These are phyloP conservation scores for Ascochyta viciae-villosae DNA, from an alignment of 2,329 filamentous ascomycete genomes.

Conservation along the genomic window DNA sequence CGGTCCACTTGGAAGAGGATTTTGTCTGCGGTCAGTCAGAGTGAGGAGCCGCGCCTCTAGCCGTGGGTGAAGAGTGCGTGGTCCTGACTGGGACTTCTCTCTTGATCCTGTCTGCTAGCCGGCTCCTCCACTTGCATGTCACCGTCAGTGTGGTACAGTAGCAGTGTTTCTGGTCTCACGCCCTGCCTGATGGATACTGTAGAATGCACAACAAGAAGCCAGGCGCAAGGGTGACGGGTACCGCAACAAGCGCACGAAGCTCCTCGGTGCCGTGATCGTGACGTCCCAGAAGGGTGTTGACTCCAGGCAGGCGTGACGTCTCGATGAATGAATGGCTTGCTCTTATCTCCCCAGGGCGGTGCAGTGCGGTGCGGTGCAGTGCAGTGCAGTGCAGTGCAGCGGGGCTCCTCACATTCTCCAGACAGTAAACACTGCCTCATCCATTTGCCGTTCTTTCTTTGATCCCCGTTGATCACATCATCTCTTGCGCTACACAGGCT, in stretches of 20 bases:
- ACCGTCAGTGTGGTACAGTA: slow-evolving; percentile 4
- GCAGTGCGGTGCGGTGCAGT: not conserved
- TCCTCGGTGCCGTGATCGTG: slow-evolving; percentile 10
- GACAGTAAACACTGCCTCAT: slow-evolving; percentile 1
- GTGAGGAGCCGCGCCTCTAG: not conserved
- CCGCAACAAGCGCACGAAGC: slow-evolving; percentile 3
- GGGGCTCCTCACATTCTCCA: slow-evolving; percentile 19
- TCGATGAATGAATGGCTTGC: slow-evolving; percentile 18
- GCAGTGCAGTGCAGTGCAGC: not conserved
- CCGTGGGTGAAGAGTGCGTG: not conserved
- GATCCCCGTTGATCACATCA: slow-evolving; percentile 11
- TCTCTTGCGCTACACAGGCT: not conserved
- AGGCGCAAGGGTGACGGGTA: slow-evolving; percentile 17
- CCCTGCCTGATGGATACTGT: slow-evolving; percentile 2
- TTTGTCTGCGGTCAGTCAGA: not conserved
- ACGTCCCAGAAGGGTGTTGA: slow-evolving; percentile 17
- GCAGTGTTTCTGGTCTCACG: slow-evolving; percentile 14
- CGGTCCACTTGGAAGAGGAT: slow-evolving; percentile 7
- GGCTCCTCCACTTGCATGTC: not conserved
- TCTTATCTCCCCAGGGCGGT: slow-evolving; percentile 15
- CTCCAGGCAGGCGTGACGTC: slow-evolving; percentile 18
- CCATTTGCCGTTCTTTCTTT: slow-evolving; percentile 1
- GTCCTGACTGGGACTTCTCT: slow-evolving; percentile 8
- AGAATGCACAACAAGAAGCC: slow-evolving; percentile 11
- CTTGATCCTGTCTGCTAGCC: slow-evolving; percentile 1